Base-by-base conservation (phyloP, 1,284 basidiomycete genomes). In the Trichosporon sp. region DNA sequence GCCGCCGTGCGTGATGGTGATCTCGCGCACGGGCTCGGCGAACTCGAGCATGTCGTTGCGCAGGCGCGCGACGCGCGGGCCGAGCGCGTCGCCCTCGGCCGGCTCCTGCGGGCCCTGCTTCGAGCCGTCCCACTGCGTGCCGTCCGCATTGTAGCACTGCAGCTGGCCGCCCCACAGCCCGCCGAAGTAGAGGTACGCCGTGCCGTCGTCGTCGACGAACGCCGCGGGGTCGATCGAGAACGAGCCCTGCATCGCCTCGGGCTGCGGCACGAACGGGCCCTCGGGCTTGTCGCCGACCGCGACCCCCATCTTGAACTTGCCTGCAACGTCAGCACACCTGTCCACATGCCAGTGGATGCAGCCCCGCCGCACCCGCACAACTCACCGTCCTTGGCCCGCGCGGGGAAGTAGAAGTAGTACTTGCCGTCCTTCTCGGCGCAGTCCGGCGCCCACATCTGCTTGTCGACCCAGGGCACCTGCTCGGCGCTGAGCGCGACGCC, bases 101-200 rank as follows among this genome's bases (percentile, higher is more conserved):
- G 75, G 77, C 68, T 79, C 78, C 44, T 76, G 69, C 1, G 76
- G 76, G 3, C 71, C 75, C 31, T 71, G 67, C 35, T 68, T 25
- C 32, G 65, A 56, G 0, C 63, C 56, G 64, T 78, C 74, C 65
- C 72, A 79, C n/a, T 64, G 38, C 0, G 65, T 66, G 15, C 75
- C 76, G 25, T 70, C 68, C 1, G 68, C 47, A 31, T 73, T 71
- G 69, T 76, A 78, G 64, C 75, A 73, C 71, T 79, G 77, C 9
- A 80, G 71, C 70, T 80, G 78, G 12, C 78, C 79, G 12, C 78
- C 79, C 77, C 79, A 80, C 31, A 80, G 73, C 0, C 77, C 78
- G 34, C 79, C 78, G 67, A 79, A 78, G 70, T 79, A 79, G 64
- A 77, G 67, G 68, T 78, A 78, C 9, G 75, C 72, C 21, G 64